phyloP scores from a whole-genome alignment of 768 basidiomycete genomes.

The Dioszegia crocea region DNA sequence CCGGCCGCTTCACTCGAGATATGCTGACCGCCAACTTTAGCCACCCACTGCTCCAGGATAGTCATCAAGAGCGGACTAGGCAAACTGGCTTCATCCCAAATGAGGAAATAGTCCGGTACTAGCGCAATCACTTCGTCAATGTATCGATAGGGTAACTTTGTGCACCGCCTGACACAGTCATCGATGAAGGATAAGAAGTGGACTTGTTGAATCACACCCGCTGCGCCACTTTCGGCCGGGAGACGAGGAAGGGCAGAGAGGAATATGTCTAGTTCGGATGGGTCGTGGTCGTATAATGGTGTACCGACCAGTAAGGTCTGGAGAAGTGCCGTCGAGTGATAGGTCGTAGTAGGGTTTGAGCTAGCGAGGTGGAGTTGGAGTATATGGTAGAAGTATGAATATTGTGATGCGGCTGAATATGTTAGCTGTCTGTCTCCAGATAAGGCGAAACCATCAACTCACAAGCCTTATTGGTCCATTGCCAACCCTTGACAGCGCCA shows the following conservation, averaged over 20 bases:
- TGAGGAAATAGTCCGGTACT: constrained; percentile 25
- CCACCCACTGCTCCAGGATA: constrained; percentile 69
- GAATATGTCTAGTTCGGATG: constrained; percentile 70
- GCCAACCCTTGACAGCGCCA: constrained; percentile 72
- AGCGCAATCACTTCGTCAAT: constrained; percentile 64
- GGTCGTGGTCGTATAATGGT: constrained; percentile 73
- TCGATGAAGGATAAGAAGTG: constrained; percentile 67
- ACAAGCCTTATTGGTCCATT: constrained; percentile 73
- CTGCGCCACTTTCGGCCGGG: constrained; percentile 51
- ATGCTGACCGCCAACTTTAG: constrained; percentile 60
- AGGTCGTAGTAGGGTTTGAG: constrained; percentile 56
- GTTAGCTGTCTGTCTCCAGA: not conserved
- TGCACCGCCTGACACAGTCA: constrained; percentile 74
- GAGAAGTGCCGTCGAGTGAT: constrained; percentile 59
- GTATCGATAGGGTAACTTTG: constrained; percentile 80
- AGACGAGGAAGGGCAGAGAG: constrained; percentile 60
- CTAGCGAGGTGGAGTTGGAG: constrained; percentile 61
- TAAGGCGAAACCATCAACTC: constrained; percentile 22
- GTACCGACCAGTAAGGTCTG: constrained; percentile 64
- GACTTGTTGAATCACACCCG: constrained; percentile 50
- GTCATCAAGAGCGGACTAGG: constrained; percentile 76
- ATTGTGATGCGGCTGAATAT: constrained; percentile 48
- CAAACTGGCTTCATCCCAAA: constrained; percentile 20
- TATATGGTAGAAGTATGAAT: constrained; percentile 69
- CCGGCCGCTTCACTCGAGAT: constrained; percentile 62